Evolutionary conservation across 345 rosid genomes (phyloP), one percentile per base, ranked within the genome.

Genomic region (Carallia brachiata): DNA sequence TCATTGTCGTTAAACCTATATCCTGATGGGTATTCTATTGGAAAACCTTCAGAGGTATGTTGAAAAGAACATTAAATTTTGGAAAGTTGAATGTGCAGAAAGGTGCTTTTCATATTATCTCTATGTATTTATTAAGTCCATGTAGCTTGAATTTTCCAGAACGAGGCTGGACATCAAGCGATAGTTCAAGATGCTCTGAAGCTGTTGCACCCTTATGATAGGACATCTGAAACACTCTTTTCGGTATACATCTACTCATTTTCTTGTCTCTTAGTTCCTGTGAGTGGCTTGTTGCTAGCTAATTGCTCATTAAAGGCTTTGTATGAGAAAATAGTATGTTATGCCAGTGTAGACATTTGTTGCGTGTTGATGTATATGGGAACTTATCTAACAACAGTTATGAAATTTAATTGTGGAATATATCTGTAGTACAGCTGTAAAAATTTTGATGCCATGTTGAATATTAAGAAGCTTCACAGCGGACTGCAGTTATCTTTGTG

Each of bases 171-270:
- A 53, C 74, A 71, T 58, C 91, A 82, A 76, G 74, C 75, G 65
- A 36, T 80, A 1, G 76, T 81, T 76, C 87, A 88, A 76, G 96
- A 88, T 82, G 81, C 75, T 81, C 76, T 78, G n/a, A 88, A 88
- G 76, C 75, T 75, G 50, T 71, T 92, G 77, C 94, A 80, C 78
- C 95, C 93, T 28, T 96, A 92, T 79, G 91, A 92, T 83, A 89
- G 86, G 78, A 81, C 94, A 70, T 94, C 99, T 48, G 96, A 96
- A 82, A 84, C 77, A 71, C 85, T 92, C 59, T 89, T 92, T 77
- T 81, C 87, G 79, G 99, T 96, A 83, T 84, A 60, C 68, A 31
- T 79, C 67, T 61, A 23, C 17, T 58, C 54, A 12, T 65, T 71
- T 61, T 7, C 6, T 39, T 72, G 56, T 68, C 61, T 54, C 68